Evolutionary conservation across 2,329 filamentous ascomycete species (phyloP).

Genomic region (Scedosporium boydii): DNA sequence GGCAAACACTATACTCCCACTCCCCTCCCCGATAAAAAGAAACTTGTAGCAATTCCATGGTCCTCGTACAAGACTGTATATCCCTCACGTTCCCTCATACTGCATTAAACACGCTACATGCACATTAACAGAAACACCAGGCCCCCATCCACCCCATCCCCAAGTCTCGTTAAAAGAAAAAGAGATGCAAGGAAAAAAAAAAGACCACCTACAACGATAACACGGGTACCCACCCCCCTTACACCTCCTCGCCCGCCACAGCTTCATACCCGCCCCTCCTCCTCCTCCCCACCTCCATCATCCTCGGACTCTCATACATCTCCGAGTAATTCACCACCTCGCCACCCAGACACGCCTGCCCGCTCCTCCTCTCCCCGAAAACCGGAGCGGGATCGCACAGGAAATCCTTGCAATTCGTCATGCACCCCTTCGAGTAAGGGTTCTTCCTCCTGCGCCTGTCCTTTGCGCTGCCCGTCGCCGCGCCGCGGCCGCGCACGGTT

Average conservation of each 20-base stretch:
- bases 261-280: slow-evolving; percentile 52
- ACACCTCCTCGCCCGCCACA: slow-evolving; percentile 49
- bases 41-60: not conserved
- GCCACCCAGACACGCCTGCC: slow-evolving; percentile 67
- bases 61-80: too few species aligned
- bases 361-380: slow-evolving; percentile 65
- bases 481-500: slow-evolving; percentile 76
- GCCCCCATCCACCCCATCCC: not conserved
- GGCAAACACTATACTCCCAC: not conserved
- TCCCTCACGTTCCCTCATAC: too few species aligned
- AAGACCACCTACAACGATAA: not conserved
- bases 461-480: slow-evolving; percentile 39
- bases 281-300: slow-evolving; percentile 50
- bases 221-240: slow-evolving; percentile 10
- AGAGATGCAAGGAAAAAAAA: not conserved
- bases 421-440: slow-evolving; percentile 72
- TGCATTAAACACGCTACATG: too few species aligned
- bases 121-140: not conserved
- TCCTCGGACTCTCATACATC: slow-evolving; percentile 76
- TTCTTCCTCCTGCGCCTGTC: slow-evolving; percentile 53
- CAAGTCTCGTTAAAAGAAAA: not conserved
- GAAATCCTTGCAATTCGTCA: slow-evolving; percentile 93
- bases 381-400: slow-evolving; percentile 85
- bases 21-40: not conserved
- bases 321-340: slow-evolving; percentile 75